Evolutionary conservation across 805 yeast species (phyloP).

Genomic region (Saccharomycopsis javanensis): DNA sequence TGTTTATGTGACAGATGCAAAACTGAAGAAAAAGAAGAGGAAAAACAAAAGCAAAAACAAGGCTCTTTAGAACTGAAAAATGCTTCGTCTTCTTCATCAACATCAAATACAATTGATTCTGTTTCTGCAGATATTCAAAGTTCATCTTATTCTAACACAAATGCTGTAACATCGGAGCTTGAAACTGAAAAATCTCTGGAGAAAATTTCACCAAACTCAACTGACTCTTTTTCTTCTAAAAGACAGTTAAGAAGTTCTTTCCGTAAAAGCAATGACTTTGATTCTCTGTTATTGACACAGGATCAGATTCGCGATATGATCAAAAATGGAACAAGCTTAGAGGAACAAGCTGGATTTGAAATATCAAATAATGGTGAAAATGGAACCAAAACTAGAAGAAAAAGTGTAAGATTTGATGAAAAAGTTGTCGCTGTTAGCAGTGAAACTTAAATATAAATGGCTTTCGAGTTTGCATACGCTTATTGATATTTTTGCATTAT

Average conservation of each 20-base stretch:
- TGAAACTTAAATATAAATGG: conserved; percentile 8
- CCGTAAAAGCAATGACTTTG: conserved; percentile 6
- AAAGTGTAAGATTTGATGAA: conserved; percentile 58
- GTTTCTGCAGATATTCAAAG: conserved; percentile 22
- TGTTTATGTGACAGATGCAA: conserved; percentile 63
- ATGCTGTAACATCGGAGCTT: background rate
- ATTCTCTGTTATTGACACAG: conserved; percentile 20
- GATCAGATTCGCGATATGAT: conserved; percentile 42
- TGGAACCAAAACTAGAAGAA: conserved; percentile 33
- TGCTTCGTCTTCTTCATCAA: background rate
- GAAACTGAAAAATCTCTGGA: too few relatives aligned
- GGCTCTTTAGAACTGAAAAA: conserved; percentile 16
- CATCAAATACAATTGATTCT: background rate
- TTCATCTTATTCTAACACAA: conserved; percentile 22
- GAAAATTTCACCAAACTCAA: background rate
- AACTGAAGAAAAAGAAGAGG: conserved; percentile 33
- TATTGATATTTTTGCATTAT: too few relatives aligned
- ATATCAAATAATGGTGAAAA: conserved; percentile 17
- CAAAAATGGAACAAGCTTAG: conserved; percentile 36
- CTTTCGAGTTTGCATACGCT: too few relatives aligned
- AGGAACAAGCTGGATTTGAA: conserved; percentile 35
- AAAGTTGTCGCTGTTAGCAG: conserved; percentile 42
- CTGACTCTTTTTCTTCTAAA: background rate
- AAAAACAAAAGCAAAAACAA: conserved; percentile 38
- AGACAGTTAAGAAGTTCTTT: conserved; percentile 21